Percentiles rank a stretch among this genome's conserved stretches.
Conservation (phyloP, 2,329 filamentous ascomycete genomes). For the Teratosphaeriaceae sp. region DNA sequence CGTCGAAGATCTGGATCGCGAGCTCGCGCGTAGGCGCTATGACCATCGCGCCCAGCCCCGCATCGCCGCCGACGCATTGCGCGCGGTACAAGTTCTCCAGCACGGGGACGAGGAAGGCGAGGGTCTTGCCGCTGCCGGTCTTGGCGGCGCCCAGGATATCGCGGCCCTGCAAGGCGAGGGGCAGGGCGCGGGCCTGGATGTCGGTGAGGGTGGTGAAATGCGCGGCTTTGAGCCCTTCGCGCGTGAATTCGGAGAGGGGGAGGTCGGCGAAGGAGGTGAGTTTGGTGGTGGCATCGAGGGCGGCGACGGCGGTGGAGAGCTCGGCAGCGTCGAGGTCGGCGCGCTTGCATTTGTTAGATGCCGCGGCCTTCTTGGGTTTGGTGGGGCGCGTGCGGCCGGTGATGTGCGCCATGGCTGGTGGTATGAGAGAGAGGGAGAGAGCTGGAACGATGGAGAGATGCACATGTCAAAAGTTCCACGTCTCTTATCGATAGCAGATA, state of each 20-base stretch:
- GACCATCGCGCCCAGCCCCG: conserved; percentile 81
- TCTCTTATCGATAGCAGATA: no score
- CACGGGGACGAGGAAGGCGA: conserved; percentile 86
- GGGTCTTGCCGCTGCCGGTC: conserved; percentile 90
- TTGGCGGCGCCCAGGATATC: conserved; percentile 94
- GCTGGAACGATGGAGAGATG: not conserved
- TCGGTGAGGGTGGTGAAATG: conserved; percentile 90
- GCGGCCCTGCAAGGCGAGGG: conserved; percentile 71
- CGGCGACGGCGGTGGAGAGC: conserved; percentile 37
- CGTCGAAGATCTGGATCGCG: conserved; percentile 94
- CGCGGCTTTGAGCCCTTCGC: conserved; percentile 70
- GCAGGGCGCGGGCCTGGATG: conserved; percentile 85
- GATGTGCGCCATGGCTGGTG: conserved; percentile 24
- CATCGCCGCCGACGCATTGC: conserved; percentile 82
- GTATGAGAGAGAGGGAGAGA: no score
- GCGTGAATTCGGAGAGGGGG: conserved; percentile 76
- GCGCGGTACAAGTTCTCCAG: conserved; percentile 86
- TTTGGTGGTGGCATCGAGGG: conserved; percentile 52
- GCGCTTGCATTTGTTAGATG: conserved; percentile 38
- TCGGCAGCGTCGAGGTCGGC: conserved; percentile 44
- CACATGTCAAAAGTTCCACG: no score
- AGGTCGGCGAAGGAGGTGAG: conserved; percentile 72
- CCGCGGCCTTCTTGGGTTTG: conserved; percentile 51
- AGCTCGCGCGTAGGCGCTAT: conserved; percentile 92
- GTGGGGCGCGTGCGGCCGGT: conserved; percentile 42